Base-by-base conservation (phyloP, 129 eudicot genomes). In the Gnaphalium uliginosum region DNA sequence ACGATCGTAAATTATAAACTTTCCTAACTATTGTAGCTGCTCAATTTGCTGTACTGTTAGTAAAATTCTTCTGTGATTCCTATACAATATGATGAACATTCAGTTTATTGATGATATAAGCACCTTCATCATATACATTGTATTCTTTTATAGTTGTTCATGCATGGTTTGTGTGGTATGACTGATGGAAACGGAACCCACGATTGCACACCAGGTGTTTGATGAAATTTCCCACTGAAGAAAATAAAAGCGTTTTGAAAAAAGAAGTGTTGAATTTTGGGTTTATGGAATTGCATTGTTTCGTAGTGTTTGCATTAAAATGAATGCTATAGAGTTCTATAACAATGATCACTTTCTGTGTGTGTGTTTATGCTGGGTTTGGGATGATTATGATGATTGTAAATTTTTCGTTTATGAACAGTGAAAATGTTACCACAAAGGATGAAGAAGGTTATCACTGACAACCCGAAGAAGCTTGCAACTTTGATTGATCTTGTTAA, bases 401-500 rank as follows among this genome's bases (percentile, higher is more conserved):
- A 6, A 0, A 11, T 5, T 19, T 56, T 56, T 7, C 9, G 25
- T 2, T 19, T 56, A 2, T 21, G 4, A 56, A 22, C 23, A 57
- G 71, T 53, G 63, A 85, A 72, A 70, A 95, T 95, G 97, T 54
- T 95, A 53, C 90, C 96, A 68, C 96, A 81, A 59, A 68, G 88
- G 82, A 77, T 91, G 89, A 95, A 89, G 81, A 91, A 87, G 92
- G 82, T 80, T 4, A 61, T 87, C 32, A 76, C 76, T 5, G 97
- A 89, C 57, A 91, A 87, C 85, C 99, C 97, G 7, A 95, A 91
- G 90, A 89, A 91, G 65, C 86, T 95, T 71, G 96, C 97, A 65
- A 68, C 87, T 8, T 81, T 95, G 88, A 95, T 95, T 54, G 97
- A 95, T 95, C 89, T 95, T 23, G 96, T 89, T 6, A 95, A 95